Evolutionary conservation across 2,329 filamentous ascomycete genomes (phyloP), one percentile per base, ranked within the genome.

Genomic region (Mollisiaceae sp.): DNA sequence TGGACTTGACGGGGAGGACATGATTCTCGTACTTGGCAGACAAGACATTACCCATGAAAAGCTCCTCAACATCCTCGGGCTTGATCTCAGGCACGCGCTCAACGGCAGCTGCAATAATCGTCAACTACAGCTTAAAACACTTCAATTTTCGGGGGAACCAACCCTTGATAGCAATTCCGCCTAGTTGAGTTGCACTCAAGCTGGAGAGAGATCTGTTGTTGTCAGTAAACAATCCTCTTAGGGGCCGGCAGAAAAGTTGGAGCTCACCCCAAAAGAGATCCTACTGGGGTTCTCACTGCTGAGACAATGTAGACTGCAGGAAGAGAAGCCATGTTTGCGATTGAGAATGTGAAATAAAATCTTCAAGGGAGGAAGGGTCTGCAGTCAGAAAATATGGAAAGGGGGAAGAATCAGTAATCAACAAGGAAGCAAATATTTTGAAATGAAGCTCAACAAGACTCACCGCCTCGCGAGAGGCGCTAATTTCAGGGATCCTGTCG

Each of bases 11-110:
- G 36, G 18, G 50, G 60, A 69, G 43, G 45, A 18, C 43, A 76
- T 85, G 2, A 20, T 22, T 57, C 36, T 27, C 72, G 74, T 86
- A 97, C 94, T 94, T 94, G 79, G 94, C 95, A 66, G 94, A 97
- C 75, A 99, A 87, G 72, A 99, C 95, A 84, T 99, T 99, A 80
- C 95, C 95, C 77, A 97, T 96, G 85, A 95, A 96, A 77, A 99
- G 93, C 80, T 99, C 95, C 78, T 99, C 89, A 65, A 99, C 92
- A 78, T 97, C 88, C 75, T 93, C 88, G 63, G 93, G 86, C 82
- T 96, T 94, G 82, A 99, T 88, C 76, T 90, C 86, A 63, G 95
- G 89, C 56, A 91, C 92, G 75, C 93, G 91, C 81, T 93, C 91
- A 72, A 99, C 87, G 68, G 94, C 94, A 75, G 85, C 87, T 90